Conservation (phyloP, 1,139 yeast species). For the Keqinozyma sinolaborantium region DNA sequence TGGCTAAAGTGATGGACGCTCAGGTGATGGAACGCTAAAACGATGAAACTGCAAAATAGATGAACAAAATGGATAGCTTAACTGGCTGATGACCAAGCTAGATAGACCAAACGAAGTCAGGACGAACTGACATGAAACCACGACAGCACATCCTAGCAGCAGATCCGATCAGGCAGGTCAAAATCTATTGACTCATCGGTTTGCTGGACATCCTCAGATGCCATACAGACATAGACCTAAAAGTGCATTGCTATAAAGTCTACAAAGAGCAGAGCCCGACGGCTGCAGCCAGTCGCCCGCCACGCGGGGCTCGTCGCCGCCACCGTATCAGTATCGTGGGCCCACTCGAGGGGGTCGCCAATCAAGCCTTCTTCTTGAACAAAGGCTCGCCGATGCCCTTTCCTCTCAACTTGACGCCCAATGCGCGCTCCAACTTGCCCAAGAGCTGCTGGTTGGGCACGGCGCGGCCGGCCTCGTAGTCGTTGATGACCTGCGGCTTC, state of each 20-base stretch:
- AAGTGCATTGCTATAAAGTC: constrained; percentile 1
- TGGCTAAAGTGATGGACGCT: no score
- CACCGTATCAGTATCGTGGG: not conserved
- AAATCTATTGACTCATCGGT: no score
- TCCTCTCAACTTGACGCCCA: constrained; percentile 95
- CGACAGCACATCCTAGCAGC: no score
- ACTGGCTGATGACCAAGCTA: no score
- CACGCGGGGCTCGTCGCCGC: not conserved
- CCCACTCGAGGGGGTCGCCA: constrained; percentile 1
- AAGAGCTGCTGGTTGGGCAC: constrained; percentile 93
- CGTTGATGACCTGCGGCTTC: constrained; percentile 92
- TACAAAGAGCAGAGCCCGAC: constrained; percentile 1
- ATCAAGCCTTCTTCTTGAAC: constrained; percentile 63
- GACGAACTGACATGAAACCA: no score
- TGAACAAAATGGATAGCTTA: no score
- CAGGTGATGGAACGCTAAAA: no score
- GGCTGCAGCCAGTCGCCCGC: not conserved
- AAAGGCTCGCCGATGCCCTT: constrained; percentile 92
- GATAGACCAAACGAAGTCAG: no score
- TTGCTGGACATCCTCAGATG: no score
- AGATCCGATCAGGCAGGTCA: no score
- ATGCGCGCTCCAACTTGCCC: constrained; percentile 88
- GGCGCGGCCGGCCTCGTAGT: constrained; percentile 96
- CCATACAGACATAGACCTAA: not conserved
- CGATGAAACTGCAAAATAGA: no score